Evolutionary conservation across 169 alveolate species (phyloP).

Genomic region (Plasmodium billcollinsi): DNA sequence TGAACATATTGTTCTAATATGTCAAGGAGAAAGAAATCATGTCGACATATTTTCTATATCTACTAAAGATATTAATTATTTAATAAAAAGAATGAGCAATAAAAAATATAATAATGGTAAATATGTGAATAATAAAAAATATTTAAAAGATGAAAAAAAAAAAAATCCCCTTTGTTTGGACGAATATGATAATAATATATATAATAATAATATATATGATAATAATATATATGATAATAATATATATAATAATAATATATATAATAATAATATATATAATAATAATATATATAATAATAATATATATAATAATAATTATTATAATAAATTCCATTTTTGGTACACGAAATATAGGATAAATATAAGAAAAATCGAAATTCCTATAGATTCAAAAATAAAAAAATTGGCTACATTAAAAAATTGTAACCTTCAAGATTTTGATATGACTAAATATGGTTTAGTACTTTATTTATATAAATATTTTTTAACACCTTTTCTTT

Average conservation of each 20-base stretch:
- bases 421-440: conserved; percentile 44
- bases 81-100: not conserved
- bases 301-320: too few species aligned
- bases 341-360: not conserved
- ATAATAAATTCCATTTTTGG: too few species aligned
- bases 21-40: not conserved
- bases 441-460: conserved; percentile 42
- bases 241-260: not conserved
- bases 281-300: not conserved
- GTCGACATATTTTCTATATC: not conserved
- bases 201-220: not conserved
- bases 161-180: too few species aligned
- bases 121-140: too few species aligned
- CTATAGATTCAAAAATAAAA: not conserved
- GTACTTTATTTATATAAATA: conserved; percentile 21
- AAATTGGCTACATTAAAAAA: conserved; percentile 19
- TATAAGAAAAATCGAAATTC: conserved; percentile 1
- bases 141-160: too few species aligned
- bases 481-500: conserved; percentile 30
- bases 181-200: not conserved
- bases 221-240: too few species aligned
- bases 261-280: not conserved
- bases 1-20: conserved; percentile 16
- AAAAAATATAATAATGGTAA: not conserved
- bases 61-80: not conserved